Percentiles rank a stretch among this genome's conserved stretches.
Evolutionary conservation across 345 rosid genomes (phyloP).

Genomic region (Eucalyptus sideroxylon): DNA sequence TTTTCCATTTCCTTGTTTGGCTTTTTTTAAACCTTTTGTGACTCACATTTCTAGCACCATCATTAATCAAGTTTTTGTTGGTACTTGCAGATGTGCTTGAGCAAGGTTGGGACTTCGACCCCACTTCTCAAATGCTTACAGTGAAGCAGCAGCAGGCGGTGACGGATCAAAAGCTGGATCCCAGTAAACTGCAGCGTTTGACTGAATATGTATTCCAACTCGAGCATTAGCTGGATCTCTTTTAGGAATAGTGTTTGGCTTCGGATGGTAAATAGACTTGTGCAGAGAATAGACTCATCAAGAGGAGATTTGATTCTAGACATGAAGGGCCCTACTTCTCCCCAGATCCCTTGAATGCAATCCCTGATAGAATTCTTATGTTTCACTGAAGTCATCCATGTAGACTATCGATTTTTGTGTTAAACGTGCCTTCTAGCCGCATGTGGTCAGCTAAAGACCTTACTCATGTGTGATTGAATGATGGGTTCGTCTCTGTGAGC

Average conservation of each 20-base stretch:
- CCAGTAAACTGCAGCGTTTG: constrained; percentile 64
- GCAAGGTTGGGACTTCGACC: constrained; percentile 68
- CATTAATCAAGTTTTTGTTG: neutral
- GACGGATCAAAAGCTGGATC: constrained; percentile 61
- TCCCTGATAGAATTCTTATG: neutral
- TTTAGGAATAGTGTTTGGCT: neutral
- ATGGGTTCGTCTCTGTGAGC: neutral
- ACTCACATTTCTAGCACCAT: neutral
- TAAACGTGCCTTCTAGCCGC: neutral
- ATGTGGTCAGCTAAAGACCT: neutral
- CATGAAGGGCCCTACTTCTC: neutral
- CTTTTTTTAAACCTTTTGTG: no score
- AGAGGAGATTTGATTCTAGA: neutral
- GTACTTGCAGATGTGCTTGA: constrained; percentile 44
- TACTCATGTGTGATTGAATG: neutral
- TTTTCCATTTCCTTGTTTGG: neutral
- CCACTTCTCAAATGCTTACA: constrained; percentile 49
- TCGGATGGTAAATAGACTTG: neutral
- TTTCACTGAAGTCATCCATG: neutral
- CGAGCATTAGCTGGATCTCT: constrained; percentile 26
- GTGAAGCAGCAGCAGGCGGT: constrained; percentile 53
- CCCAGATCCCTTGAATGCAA: neutral
- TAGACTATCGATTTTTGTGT: neutral
- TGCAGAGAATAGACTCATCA: neutral
- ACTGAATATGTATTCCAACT: constrained; percentile 82